Evolutionary conservation across 306 rosid genomes (phyloP).

Genomic region (Ceratonia siliqua): DNA sequence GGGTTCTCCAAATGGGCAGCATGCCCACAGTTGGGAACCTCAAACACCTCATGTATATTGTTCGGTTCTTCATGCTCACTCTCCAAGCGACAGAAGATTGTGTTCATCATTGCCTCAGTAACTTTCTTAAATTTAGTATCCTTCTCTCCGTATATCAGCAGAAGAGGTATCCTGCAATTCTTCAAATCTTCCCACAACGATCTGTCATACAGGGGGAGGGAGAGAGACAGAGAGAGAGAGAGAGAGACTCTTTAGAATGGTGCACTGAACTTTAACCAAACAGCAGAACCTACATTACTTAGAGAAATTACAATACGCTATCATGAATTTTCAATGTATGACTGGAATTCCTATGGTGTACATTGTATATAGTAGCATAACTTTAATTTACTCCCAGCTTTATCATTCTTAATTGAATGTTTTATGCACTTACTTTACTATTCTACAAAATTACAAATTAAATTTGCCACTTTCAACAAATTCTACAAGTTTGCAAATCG

Average conservation of each 20-base stretch:
- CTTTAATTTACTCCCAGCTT: not conserved
- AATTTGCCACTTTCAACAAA: not conserved
- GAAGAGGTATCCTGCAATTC: conserved; percentile 66
- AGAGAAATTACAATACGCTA: not conserved
- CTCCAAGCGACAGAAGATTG: conserved; percentile 33
- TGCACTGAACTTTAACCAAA: not conserved
- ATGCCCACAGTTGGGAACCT: conserved; percentile 79
- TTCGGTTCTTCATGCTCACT: conserved; percentile 26
- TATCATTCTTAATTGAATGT: not conserved
- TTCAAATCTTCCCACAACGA: conserved; percentile 84
- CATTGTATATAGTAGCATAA: too few relatives aligned
- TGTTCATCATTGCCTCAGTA: conserved; percentile 56
- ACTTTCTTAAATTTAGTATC: conserved; percentile 76
- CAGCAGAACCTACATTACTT: not conserved
- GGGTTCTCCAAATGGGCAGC: conserved; percentile 95
- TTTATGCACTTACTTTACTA: not conserved
- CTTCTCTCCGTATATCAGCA: conserved; percentile 74
- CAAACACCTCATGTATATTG: conserved; percentile 54
- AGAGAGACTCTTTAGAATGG: not conserved
- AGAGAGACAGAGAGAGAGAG: not conserved
- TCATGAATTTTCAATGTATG: not conserved
- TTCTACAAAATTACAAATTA: too few relatives aligned
- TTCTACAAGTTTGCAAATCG: not conserved
- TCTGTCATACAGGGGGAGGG: conserved; percentile 44
- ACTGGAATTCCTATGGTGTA: not conserved